Conservation (phyloP, 805 yeast species). For the Nakazawaea sp. region DNA sequence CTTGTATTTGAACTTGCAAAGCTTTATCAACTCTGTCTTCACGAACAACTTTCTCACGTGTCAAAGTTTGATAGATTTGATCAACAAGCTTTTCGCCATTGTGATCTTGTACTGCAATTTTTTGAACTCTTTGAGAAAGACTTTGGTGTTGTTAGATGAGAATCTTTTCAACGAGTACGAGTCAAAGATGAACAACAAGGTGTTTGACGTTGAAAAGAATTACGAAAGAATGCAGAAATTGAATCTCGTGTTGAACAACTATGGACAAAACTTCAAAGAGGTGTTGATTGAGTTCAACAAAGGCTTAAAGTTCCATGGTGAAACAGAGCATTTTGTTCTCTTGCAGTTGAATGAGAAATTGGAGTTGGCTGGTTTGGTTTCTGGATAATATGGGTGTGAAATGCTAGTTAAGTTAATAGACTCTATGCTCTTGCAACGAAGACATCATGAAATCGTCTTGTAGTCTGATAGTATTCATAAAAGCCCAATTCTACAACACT, state of each 20-base stretch:
- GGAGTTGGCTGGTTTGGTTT: conserved; percentile 16
- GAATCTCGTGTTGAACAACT: conserved; percentile 31
- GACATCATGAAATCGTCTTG: too few relatives aligned
- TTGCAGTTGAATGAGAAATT: conserved; percentile 35
- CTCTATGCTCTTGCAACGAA: too few relatives aligned
- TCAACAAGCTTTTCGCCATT: conserved; percentile 38
- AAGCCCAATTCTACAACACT: too few relatives aligned
- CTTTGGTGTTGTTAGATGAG: conserved; percentile 41
- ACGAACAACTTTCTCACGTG: conserved; percentile 64
- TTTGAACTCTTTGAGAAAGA: conserved; percentile 45
- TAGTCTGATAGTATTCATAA: too few relatives aligned
- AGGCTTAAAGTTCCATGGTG: conserved; percentile 41
- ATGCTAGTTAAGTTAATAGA: too few relatives aligned
- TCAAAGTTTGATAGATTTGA: conserved; percentile 38
- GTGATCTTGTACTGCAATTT: conserved; percentile 42
- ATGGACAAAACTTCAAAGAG: conserved; percentile 36
- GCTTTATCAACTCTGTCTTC: conserved; percentile 55
- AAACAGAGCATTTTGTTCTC: conserved; percentile 39
- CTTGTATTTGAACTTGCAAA: conserved; percentile 39
- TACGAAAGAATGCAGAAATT: conserved; percentile 32
- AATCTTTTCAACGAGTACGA: conserved; percentile 34
- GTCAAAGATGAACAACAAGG: conserved; percentile 30
- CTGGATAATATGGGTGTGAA: too few relatives aligned
- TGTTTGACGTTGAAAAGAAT: conserved; percentile 32
- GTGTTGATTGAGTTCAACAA: conserved; percentile 38